Percentiles rank a stretch among this genome's conserved stretches.
phyloP scores from a whole-genome alignment of 257 asterid species.

The Penstemon eatonii region DNA sequence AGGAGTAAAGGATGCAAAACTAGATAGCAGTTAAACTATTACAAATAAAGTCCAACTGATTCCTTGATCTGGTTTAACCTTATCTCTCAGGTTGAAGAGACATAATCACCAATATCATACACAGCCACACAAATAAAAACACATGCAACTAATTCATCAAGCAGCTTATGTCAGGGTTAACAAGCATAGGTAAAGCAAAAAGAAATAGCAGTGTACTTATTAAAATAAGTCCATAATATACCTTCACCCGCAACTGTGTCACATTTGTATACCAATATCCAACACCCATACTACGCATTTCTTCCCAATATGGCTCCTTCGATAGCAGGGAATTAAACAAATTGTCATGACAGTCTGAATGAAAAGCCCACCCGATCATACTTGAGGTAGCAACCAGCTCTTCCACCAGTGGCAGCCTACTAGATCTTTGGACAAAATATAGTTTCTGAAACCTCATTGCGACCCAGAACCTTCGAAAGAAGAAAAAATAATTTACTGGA shows the following conservation, averaged over 20 bases:
- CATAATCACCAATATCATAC: slow-evolving; percentile 15
- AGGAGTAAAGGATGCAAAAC: slow-evolving; percentile 16
- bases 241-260: slow-evolving; percentile 75
- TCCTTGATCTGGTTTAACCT: not conserved
- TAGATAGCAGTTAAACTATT: slow-evolving; percentile 5
- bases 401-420: slow-evolving; percentile 54
- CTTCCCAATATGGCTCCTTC: slow-evolving; percentile 88
- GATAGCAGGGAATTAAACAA: slow-evolving; percentile 80
- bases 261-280: slow-evolving; percentile 93
- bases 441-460: slow-evolving; percentile 69
- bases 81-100: slow-evolving; percentile 22
- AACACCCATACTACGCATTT: slow-evolving; percentile 80
- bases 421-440: slow-evolving; percentile 61
- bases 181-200: slow-evolving; percentile 19
- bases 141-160: slow-evolving; percentile 16
- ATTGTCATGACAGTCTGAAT: slow-evolving; percentile 90
- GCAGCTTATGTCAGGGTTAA: slow-evolving; percentile 23
- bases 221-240: slow-evolving; percentile 39
- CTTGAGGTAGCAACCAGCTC: slow-evolving; percentile 66
- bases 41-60: slow-evolving; percentile 14
- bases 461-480: slow-evolving; percentile 84
- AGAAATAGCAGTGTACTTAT: slow-evolving; percentile 13
- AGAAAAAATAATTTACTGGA: slow-evolving; percentile 16
- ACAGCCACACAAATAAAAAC: slow-evolving; percentile 23
- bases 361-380: slow-evolving; percentile 89